Evolutionary conservation across 345 rosid genomes (phyloP).

Genomic region (Alliaria petiolata): DNA sequence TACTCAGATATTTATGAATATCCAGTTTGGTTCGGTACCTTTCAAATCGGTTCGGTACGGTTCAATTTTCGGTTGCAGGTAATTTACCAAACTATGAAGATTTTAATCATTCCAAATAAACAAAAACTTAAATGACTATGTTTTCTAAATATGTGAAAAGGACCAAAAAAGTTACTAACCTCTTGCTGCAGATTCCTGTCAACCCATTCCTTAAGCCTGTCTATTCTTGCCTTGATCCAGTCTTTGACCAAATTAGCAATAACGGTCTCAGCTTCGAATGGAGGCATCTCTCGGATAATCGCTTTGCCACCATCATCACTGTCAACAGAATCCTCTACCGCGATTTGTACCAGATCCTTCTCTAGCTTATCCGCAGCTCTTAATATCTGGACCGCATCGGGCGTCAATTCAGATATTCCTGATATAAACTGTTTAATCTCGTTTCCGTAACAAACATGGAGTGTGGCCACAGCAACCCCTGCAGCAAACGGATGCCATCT

Average conservation of each 20-base stretch:
- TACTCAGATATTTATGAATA: no score
- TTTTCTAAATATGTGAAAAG: background rate
- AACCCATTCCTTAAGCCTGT: conserved; percentile 85
- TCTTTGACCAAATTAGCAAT: conserved; percentile 83
- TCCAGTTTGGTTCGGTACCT: no score
- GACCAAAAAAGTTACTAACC: conserved; percentile 37
- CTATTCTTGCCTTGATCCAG: conserved; percentile 78
- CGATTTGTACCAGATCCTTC: conserved; percentile 96
- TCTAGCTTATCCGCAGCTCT: conserved; percentile 96
- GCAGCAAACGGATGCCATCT: conserved; percentile 99
- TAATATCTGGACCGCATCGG: conserved; percentile 84
- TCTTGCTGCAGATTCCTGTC: conserved; percentile 92
- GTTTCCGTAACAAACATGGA: conserved; percentile 90
- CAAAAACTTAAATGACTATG: background rate
- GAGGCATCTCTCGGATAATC: conserved; percentile 98
- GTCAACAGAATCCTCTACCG: conserved; percentile 97
- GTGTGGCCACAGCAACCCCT: conserved; percentile 97
- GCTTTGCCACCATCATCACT: conserved; percentile 99
- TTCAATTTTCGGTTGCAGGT: no score
- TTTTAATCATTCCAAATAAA: background rate
- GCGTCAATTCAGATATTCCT: conserved; percentile 75
- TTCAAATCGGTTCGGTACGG: no score
- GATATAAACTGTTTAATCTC: conserved; percentile 87
- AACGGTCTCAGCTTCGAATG: conserved; percentile 88
- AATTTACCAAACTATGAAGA: background rate